Conservation (phyloP, 805 yeast genomes). For the Hanseniaspora hatyaiensis region DNA sequence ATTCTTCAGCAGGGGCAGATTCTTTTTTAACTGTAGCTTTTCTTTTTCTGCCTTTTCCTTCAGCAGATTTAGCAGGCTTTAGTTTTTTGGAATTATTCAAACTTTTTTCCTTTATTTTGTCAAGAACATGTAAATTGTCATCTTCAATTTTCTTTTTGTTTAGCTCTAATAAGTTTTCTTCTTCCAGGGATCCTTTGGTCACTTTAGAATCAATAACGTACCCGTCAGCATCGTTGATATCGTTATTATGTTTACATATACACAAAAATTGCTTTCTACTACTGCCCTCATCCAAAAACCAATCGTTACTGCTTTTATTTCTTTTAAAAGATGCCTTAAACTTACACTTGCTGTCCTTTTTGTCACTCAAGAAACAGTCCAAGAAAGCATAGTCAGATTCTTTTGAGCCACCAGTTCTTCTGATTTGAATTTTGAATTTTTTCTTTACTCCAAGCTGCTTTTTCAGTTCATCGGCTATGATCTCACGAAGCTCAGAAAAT, state of each 20-base stretch:
- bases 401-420: conserved; percentile 15
- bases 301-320: conserved; percentile 2
- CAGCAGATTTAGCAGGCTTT: not conserved
- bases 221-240: conserved; percentile 4
- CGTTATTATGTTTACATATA: conserved; percentile 6
- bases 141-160: not conserved
- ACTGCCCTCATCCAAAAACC: conserved; percentile 9
- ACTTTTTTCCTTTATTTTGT: not conserved
- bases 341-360: conserved; percentile 9
- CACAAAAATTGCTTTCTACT: conserved; percentile 4
- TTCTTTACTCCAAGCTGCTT: conserved; percentile 3
- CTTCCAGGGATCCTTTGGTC: not conserved
- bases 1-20: not conserved
- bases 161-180: not conserved
- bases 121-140: not conserved
- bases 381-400: conserved; percentile 13
- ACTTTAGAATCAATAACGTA: conserved; percentile 4
- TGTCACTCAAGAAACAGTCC: conserved; percentile 13
- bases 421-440: conserved; percentile 9
- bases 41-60: not conserved
- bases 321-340: conserved; percentile 12
- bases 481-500: conserved; percentile 8
- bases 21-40: not conserved
- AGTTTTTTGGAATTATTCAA: not conserved
- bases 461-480: not conserved